A percentile compares a stretch with the other conserved stretches of the same genome.
Conservation (phyloP, 2,329 filamentous ascomycete species). For the Scorias spongiosa region DNA sequence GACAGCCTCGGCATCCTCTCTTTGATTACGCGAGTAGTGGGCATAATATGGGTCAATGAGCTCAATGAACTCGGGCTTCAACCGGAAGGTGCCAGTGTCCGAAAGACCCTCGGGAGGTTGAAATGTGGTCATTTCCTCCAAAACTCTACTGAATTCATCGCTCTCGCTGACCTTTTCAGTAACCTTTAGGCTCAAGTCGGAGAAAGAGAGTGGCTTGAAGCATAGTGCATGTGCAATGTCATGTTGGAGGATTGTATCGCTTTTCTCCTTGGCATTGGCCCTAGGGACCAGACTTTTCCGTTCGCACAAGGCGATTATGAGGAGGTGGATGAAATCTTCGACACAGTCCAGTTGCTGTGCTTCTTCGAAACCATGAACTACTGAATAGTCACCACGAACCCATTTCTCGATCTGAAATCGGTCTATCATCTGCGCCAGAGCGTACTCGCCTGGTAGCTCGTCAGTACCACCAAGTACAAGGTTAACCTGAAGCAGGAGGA, state of each 20-base stretch:
- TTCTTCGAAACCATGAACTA: conserved; percentile 66
- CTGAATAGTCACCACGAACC: conserved; percentile 69
- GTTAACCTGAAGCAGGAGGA: conserved; percentile 84
- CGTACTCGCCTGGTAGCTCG: conserved; percentile 34
- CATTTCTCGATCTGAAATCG: conserved; percentile 78
- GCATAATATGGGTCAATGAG: conserved; percentile 90
- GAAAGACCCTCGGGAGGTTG: conserved; percentile 80
- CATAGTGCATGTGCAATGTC: conserved; percentile 90
- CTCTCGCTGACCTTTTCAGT: conserved; percentile 82
- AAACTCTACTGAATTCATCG: conserved; percentile 70
- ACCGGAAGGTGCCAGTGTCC: conserved; percentile 85
- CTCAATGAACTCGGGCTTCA: conserved; percentile 73
- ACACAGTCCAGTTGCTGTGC: conserved; percentile 78
- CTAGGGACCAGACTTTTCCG: conserved; percentile 61
- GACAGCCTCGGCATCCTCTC: conserved; percentile 82
- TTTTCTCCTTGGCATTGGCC: conserved; percentile 5
- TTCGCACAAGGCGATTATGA: conserved; percentile 84
- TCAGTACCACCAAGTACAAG: conserved; percentile 73
- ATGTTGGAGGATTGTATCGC: conserved; percentile 56
- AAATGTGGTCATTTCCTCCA: conserved; percentile 79
- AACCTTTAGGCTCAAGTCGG: conserved; percentile 71
- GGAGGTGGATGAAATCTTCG: conserved; percentile 87
- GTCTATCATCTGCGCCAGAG: conserved; percentile 80
- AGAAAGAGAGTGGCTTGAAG: conserved; percentile 91
- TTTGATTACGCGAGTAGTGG: conserved; percentile 92